Base-by-base conservation (phyloP, 169 alveolate species). In the Plasmodium ovale region DNA sequence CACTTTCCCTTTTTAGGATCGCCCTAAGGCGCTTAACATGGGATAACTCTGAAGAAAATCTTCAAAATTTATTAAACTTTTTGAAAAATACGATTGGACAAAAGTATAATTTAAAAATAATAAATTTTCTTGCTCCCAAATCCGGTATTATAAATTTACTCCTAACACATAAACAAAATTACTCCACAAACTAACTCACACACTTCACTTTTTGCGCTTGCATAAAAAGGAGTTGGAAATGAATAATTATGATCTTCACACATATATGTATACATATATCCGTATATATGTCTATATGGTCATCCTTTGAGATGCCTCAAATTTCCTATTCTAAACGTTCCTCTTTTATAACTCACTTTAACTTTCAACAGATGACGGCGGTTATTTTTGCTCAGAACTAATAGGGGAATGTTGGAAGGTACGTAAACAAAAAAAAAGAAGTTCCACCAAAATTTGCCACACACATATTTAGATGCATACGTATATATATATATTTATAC, bases 351-450 rank as follows among this genome's bases (percentile, higher is more conserved):
- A 5, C 35, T 5, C 16, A 37, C 58, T 49, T 68, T 49, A 25
- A 10, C 14, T 42, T 25, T 12, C 23, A 31, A 39, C 68, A 29
- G 88, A 59, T 35, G 49, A 39, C 23, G 35, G 33, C 12, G 73
- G 88, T 19, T 74, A 74, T 59, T 74, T 74, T 37, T 74, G 88
- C 69, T 74, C 88, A 35, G 88, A 74, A 29, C 29, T 74, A 25
- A 74, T 74, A 74, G 88, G 74, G 39, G 88, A 74, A 27, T 74
- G 88, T 35, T 74, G 88, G 88, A 74, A 74, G 67, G 88, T 60
- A 60, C 5, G 27, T 29, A 42, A 42, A 58, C 21, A 33, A 58
- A 37, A 27, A 25, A 73, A 39, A 39, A 0, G n/a, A 29, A 33
- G 21, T 0, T 12, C 23, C 19, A 25, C n/a, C 35, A 16, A 37